A percentile compares a stretch with the other conserved stretches of the same genome.
These are phyloP conservation scores for Carex cristatella DNA, from an alignment of 176 grass and related monocot species.

Conservation along the genomic window DNA sequence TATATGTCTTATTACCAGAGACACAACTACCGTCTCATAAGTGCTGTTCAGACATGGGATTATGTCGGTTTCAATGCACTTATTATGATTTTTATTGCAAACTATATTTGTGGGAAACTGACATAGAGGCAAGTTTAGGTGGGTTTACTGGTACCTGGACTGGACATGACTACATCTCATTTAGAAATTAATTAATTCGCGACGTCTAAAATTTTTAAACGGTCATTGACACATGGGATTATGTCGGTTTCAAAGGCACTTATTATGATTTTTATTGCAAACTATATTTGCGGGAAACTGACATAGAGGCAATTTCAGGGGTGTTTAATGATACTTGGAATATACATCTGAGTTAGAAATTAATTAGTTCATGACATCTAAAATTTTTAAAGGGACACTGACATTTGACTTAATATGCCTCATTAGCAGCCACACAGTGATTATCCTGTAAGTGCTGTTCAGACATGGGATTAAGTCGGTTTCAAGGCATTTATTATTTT, in stretches of 20 bases:
- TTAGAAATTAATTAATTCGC: too few species aligned
- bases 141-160: too few species aligned
- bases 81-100: too few species aligned
- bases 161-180: too few species aligned
- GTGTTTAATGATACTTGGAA: neutral
- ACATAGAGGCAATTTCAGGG: neutral
- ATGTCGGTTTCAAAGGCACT: neutral
- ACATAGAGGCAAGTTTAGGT: too few species aligned
- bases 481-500: neutral
- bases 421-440: neutral
- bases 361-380: neutral
- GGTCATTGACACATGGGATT: too few species aligned
- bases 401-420: neutral
- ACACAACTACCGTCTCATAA: neutral
- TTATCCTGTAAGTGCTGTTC: neutral
- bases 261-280: neutral
- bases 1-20: too few species aligned
- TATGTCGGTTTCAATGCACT: too few species aligned
- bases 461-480: neutral
- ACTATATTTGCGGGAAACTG: neutral
- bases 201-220: too few species aligned
- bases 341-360: neutral
- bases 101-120: neutral
- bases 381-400: neutral
- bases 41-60: neutral